A percentile compares a stretch with the other conserved stretches of the same genome.
phyloP scores from a whole-genome alignment of 2,329 filamentous ascomycete genomes.

The Colletotrichum sp. region DNA sequence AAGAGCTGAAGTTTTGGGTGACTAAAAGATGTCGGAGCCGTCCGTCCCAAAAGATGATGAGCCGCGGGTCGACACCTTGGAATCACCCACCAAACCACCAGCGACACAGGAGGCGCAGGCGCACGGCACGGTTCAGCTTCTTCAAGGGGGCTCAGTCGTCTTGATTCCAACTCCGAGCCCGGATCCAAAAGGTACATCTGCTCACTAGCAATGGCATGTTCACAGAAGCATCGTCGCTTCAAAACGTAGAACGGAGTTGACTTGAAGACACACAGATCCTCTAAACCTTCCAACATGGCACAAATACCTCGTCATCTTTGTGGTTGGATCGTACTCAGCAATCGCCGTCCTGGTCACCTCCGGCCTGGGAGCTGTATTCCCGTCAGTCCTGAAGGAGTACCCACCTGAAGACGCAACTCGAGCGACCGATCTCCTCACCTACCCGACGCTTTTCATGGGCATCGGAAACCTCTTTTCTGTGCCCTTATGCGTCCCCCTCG shows the following conservation, averaged over 20 bases:
- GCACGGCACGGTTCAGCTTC: neutral
- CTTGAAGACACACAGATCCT: slow-evolving; percentile 22
- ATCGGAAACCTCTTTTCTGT: slow-evolving; percentile 34
- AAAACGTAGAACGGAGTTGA: too few species aligned
- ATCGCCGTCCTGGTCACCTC: slow-evolving; percentile 22
- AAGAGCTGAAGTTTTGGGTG: neutral
- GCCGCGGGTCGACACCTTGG: neutral
- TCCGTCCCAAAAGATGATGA: neutral
- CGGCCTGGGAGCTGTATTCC: slow-evolving; percentile 21
- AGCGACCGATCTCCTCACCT: slow-evolving; percentile 32
- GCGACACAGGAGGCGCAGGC: neutral
- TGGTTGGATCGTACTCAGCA: slow-evolving; percentile 21
- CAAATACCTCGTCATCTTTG: slow-evolving; percentile 25
- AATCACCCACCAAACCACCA: neutral
- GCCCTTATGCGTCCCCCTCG: slow-evolving; percentile 34
- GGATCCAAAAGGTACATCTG: slow-evolving; percentile 24
- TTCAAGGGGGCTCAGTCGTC: slow-evolving; percentile 17
- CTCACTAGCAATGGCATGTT: neutral
- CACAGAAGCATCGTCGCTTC: neutral
- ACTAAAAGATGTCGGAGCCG: neutral
- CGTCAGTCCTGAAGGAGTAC: slow-evolving; percentile 20
- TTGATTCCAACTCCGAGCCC: slow-evolving; percentile 27
- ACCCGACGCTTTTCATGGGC: slow-evolving; percentile 33
- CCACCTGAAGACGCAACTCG: slow-evolving; percentile 11
- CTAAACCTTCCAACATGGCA: slow-evolving; percentile 29